phyloP scores from a whole-genome alignment of 345 rosid species.

The Gossypium arboreum region DNA sequence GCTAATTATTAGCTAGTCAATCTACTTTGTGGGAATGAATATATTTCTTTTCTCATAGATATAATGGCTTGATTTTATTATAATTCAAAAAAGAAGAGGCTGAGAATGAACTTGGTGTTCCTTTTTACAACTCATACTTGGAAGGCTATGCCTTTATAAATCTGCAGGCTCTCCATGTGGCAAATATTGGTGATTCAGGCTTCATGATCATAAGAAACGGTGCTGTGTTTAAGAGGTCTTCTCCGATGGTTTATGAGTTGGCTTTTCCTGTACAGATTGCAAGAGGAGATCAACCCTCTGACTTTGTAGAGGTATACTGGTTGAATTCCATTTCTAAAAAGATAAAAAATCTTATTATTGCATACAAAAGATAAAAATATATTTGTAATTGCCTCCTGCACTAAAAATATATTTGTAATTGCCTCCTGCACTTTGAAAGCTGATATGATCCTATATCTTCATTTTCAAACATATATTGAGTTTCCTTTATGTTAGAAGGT shows the following conservation, averaged over 20 bases:
- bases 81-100: not conserved
- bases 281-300: constrained; percentile 41
- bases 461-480: not conserved
- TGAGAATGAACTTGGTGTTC: constrained; percentile 2
- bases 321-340: not conserved
- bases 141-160: not conserved
- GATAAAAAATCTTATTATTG: not conserved
- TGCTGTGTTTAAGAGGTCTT: constrained; percentile 43
- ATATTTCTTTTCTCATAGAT: not conserved
- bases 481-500: not conserved
- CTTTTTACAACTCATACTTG: not conserved
- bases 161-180: constrained; percentile 61
- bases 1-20: not conserved
- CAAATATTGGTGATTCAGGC: constrained; percentile 75
- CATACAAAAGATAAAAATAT: not conserved
- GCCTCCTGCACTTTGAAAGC: not conserved
- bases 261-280: constrained; percentile 55
- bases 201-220: constrained; percentile 61
- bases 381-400: not conserved
- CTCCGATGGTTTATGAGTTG: constrained; percentile 64
- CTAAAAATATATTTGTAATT: not conserved
- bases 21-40: not conserved
- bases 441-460: not conserved
- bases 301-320: constrained; percentile 51
- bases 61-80: not conserved